Evolutionary conservation across 2,329 filamentous ascomycete genomes (phyloP).

Genomic region (Penicillium psychrosexuale): DNA sequence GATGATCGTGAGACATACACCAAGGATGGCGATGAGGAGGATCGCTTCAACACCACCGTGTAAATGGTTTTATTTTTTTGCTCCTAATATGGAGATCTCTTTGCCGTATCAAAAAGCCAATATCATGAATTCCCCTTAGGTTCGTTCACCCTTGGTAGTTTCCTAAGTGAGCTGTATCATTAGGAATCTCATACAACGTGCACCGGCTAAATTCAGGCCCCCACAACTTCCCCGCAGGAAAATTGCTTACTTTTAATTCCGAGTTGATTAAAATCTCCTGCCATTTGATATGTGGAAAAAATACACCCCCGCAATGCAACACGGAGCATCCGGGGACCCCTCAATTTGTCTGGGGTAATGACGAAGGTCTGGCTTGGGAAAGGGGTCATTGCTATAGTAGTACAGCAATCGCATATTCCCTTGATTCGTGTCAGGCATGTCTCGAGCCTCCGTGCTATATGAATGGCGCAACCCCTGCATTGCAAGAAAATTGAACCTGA

Average conservation of each 20-base stretch:
- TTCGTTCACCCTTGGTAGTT: background rate
- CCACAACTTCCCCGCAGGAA: slow-evolving; percentile 14
- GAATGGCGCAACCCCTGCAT: slow-evolving; percentile 16
- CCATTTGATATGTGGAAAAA: slow-evolving; percentile 23
- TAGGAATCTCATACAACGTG: background rate
- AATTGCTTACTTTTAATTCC: background rate
- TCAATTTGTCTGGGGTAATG: slow-evolving; percentile 1
- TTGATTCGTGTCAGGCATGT: slow-evolving; percentile 6
- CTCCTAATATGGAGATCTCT: background rate
- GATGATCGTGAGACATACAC: slow-evolving; percentile 45
- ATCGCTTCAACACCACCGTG: slow-evolving; percentile 48
- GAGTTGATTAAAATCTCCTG: slow-evolving; percentile 1
- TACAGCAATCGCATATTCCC: background rate
- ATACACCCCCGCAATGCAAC: slow-evolving; percentile 9
- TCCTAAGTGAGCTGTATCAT: slow-evolving; percentile 7
- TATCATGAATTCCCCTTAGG: slow-evolving; percentile 11
- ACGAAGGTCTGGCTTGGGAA: background rate
- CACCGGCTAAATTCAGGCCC: slow-evolving; percentile 16
- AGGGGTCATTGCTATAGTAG: background rate
- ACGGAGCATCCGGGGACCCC: slow-evolving; percentile 3
- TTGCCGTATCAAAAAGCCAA: slow-evolving; percentile 21
- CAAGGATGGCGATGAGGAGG: slow-evolving; percentile 46
- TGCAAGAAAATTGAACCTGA: background rate
- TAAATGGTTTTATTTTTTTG: slow-evolving; percentile 24
- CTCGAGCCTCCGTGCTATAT: slow-evolving; percentile 14